Percentiles rank a stretch among this genome's conserved stretches.
These are phyloP conservation scores for Pterulicium gracile DNA, from an alignment of 1,284 basidiomycete genomes.

Conservation along the genomic window DNA sequence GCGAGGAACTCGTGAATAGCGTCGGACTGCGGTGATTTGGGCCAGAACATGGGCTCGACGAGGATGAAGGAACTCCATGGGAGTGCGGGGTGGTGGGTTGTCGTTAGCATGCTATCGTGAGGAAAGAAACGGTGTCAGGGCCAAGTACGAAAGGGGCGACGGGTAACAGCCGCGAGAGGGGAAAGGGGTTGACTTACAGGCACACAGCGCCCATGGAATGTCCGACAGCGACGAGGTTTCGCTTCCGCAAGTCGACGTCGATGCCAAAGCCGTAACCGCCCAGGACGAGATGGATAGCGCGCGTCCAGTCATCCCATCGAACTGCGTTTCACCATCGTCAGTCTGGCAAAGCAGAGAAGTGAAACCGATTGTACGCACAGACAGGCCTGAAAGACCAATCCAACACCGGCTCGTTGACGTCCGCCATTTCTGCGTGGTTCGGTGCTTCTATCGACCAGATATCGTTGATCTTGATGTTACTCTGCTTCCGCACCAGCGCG, in stretches of 20 bases:
- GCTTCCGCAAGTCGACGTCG: conserved; percentile 21
- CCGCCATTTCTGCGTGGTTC: conserved; percentile 42
- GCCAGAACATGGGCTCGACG: no score
- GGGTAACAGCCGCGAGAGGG: no score
- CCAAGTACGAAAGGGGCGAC: no score
- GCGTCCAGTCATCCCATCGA: conserved; percentile 26
- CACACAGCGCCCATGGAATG: conserved; percentile 3
- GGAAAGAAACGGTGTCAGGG: no score
- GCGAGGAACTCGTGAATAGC: conserved; percentile 9
- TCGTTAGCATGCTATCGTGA: no score
- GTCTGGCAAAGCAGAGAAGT: no score
- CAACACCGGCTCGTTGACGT: conserved; percentile 34
- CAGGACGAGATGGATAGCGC: conserved; percentile 22
- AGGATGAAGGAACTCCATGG: no score
- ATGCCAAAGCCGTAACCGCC: conserved; percentile 20
- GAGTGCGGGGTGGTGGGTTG: no score
- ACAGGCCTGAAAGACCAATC: conserved; percentile 27
- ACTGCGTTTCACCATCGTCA: no score
- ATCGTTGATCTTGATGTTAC: conserved; percentile 28
- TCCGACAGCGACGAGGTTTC: conserved; percentile 6
- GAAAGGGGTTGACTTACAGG: no score
- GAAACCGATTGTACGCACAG: conserved; percentile 26
- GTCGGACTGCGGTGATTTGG: no score
- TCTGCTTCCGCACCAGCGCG: conserved; percentile 14
- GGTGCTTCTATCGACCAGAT: conserved; percentile 44